Evolutionary conservation across 1,284 basidiomycete species (phyloP), one percentile per base, ranked within the genome.

Genomic region (Pyrrhoderma lamaoense): DNA sequence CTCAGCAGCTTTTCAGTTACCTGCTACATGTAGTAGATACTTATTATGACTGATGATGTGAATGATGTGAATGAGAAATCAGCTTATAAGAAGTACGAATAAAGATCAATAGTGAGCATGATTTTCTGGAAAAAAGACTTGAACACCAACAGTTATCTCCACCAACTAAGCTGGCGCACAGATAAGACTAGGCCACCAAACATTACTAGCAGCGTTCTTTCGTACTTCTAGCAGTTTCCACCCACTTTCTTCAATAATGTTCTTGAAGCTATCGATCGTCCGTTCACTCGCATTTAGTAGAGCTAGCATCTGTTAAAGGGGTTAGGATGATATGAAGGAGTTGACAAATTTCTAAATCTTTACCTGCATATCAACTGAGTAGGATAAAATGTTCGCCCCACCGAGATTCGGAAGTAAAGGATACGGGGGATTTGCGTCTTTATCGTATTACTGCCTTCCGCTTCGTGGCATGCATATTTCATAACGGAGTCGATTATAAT

Each of bases 401-500:
- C 58, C 58, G 21, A 51, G 27, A 40, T 58, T 57, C 13, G 57
- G 38, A 8, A 54, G 37, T 7, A 57, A 46, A 18, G 57, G 57
- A 13, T n/a, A 13, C 2, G 53, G 57, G 3, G 47, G 38, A 8
- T 11, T n/a, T 16, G 5, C 38, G n/a, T 40, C 7, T 5, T 40
- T 40, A n/a, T 5, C 7, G 38, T 40, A 5, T 18, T 14, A 22
- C 38, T 22, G n/a, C n/a, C n/a, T 18, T 22, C n/a, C 38, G 5
- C 21, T 22, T 40, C 38, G 8, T n/a, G n/a, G n/a, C 59, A 61
- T 2, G 61, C 59, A 44, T 60, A 56, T 34, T 50, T 53, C 8
- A 61, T 48, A 21, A 60, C 36, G 9, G 54, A 51, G 27, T 68
- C 66, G 35, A 64, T 52, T 11, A 67, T 47, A 37, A 68, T 37